Percentiles rank a stretch among this genome's conserved stretches.
phyloP scores from a whole-genome alignment of 106 monocot species.

The Agapanthus africanus region DNA sequence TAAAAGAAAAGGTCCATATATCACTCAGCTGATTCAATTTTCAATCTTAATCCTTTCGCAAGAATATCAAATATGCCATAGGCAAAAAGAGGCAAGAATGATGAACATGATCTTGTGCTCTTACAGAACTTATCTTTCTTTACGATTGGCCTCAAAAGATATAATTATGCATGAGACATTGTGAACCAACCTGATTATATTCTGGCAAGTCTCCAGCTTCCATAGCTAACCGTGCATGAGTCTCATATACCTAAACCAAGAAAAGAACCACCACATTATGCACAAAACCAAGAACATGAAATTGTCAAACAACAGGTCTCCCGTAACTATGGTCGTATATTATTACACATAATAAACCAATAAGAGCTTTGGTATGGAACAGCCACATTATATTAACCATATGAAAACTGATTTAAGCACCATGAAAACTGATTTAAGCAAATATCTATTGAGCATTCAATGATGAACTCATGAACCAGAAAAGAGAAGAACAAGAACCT shows the following conservation, averaged over 20 bases:
- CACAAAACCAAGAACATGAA: background rate
- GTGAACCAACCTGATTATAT: conserved; percentile 79
- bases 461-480: background rate
- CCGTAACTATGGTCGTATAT: background rate
- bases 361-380: background rate
- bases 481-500: conserved; percentile 33
- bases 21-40: background rate
- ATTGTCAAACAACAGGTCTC: background rate
- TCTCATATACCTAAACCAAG: conserved; percentile 80
- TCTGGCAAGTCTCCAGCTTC: conserved; percentile 86
- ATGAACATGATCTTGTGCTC: background rate
- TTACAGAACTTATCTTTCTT: background rate
- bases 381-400: background rate
- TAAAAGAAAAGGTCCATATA: background rate
- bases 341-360: background rate
- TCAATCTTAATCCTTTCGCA: background rate
- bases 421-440: background rate
- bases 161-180: conserved; percentile 1
- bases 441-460: background rate
- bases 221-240: conserved; percentile 78
- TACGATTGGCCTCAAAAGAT: background rate
- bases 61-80: background rate
- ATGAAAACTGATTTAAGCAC: background rate
- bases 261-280: background rate
- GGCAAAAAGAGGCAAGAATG: background rate